phyloP scores from a whole-genome alignment of 176 grass and related monocot species.

The Avena insularis region DNA sequence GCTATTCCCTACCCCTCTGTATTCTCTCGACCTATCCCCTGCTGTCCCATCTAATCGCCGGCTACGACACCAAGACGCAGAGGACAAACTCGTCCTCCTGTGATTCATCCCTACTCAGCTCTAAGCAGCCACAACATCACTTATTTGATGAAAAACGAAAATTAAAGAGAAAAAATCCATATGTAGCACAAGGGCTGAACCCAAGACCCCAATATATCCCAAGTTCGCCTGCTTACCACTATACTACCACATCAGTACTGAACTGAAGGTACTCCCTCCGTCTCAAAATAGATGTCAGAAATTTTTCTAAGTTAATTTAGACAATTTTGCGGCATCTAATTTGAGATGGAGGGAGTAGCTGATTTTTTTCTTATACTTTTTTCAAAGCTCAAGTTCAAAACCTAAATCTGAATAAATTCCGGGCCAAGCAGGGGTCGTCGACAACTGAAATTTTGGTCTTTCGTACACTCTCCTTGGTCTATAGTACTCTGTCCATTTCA shows the following conservation, averaged over 20 bases:
- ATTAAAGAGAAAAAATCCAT: not conserved
- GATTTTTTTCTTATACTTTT: not conserved
- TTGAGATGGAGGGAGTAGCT: not conserved
- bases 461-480: not conserved
- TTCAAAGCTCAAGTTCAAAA: not conserved
- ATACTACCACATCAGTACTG: not conserved
- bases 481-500: not conserved
- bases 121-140: not conserved
- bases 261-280: not conserved
- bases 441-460: not conserved
- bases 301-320: too few species aligned
- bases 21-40: too few species aligned
- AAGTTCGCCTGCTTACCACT: not conserved
- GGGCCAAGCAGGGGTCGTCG: not conserved
- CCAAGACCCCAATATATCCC: not conserved
- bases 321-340: too few species aligned
- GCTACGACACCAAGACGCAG: too few species aligned
- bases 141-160: not conserved
- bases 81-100: too few species aligned
- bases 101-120: too few species aligned
- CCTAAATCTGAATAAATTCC: not conserved
- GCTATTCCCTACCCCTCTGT: too few species aligned
- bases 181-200: not conserved
- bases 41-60: too few species aligned
- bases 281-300: too few species aligned